These are phyloP conservation scores for Carex littledalei DNA, from an alignment of 176 grass and related monocot genomes.

Conservation along the genomic window DNA sequence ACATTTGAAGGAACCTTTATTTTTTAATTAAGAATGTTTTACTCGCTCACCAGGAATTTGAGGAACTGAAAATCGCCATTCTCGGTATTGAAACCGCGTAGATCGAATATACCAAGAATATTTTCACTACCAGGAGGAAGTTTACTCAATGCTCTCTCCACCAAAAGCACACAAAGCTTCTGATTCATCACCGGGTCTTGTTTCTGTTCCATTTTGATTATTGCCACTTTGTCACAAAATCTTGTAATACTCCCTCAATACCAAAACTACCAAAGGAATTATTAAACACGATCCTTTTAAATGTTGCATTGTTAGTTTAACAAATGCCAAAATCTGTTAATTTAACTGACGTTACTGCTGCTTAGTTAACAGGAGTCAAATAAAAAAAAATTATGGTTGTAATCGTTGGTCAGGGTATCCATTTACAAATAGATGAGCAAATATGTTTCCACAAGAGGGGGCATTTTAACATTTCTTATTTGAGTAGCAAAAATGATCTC, in stretches of 20 bases:
- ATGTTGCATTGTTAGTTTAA: not conserved
- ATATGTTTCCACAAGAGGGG: not conserved
- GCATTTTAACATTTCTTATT: not conserved
- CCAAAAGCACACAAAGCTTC: slow-evolving; percentile 67
- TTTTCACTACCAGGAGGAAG: slow-evolving; percentile 59
- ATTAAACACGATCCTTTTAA: not conserved
- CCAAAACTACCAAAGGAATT: not conserved
- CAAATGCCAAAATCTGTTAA: not conserved
- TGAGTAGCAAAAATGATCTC: not conserved
- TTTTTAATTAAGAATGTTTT: not conserved
- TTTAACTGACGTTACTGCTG: not conserved
- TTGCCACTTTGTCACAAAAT: slow-evolving; percentile 20
- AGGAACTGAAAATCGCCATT: slow-evolving; percentile 76
- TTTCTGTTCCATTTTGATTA: slow-evolving; percentile 38
- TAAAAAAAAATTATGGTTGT: not conserved
- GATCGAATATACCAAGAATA: slow-evolving; percentile 81
- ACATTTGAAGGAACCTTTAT: not conserved
- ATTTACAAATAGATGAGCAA: not conserved
- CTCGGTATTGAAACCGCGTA: slow-evolving; percentile 55
- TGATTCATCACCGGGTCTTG: slow-evolving; percentile 61
- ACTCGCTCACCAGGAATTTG: slow-evolving; percentile 69
- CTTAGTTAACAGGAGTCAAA: not conserved
- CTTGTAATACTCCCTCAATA: not conserved
- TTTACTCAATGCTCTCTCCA: slow-evolving; percentile 72
- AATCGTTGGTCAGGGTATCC: not conserved